Base-by-base conservation (phyloP, 345 rosid species). In the Physaria fendleri region DNA sequence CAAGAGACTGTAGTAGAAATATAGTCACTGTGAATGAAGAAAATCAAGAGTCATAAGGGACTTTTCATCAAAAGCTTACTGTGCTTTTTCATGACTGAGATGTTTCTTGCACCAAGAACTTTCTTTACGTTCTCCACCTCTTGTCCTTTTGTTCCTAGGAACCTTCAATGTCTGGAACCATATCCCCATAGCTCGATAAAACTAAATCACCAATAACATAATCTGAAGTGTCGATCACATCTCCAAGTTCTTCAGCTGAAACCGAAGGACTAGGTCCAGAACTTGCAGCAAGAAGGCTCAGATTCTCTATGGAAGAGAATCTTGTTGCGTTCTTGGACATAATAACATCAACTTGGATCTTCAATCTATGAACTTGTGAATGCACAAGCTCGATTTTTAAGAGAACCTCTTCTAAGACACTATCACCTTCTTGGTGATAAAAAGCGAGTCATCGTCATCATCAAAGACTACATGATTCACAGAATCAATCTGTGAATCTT, bases 81-180 rank as follows among this genome's bases (percentile, higher is more conserved):
- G 34, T 27, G 28, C 24, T 53, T 43, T 15, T 22, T 5, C 14
- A 39, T 38, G 21, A 57, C 78, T 73, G 29, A 84, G 57, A 34
- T 78, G 73, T 75, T 80, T 77, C 82, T 64, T 85, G 73, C 68
- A 83, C 95, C 97, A 90, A 57, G 82, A 66, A 66, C 90, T 80
- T 30, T 84, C 85, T 76, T 78, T 89, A 39, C 96, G 81, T 28
- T 89, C 97, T 24, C 83, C 97, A 45, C 62, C 65, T 66, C 99
- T 79, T 59, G 82, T 89, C 68, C 97, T 83, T 68, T 93, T 93
- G 78, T 80, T 89, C 69, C 71, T 78, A 0, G 95, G 94, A 62
- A 89, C 74, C 87, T 75, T 94, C 99, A 14, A 93, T 87, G 50
- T 93, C 97, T 14, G 99, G 97, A 10, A 85, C 86, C 57, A 76